Conservation (phyloP, 768 basidiomycete species). For the Tylopilus balloui region DNA sequence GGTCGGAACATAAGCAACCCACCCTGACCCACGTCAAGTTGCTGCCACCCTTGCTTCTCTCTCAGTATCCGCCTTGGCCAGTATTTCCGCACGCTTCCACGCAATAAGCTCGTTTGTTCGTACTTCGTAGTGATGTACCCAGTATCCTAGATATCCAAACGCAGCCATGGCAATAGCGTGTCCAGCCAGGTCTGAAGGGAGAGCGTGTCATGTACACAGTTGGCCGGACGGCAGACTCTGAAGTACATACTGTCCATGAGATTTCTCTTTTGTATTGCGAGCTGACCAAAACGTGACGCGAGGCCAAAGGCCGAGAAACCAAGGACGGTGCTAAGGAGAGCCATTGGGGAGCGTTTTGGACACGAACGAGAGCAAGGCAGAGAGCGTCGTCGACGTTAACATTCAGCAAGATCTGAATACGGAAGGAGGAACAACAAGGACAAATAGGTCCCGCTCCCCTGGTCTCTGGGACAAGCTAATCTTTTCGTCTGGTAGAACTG, state of each 20-base stretch:
- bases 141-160: constrained; percentile 75
- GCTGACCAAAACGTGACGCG: constrained; percentile 77
- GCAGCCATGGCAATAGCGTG: constrained; percentile 64
- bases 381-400: constrained; percentile 7
- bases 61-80: constrained; percentile 36
- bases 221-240: background rate
- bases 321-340: constrained; percentile 63
- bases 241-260: constrained; percentile 67
- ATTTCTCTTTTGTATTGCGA: constrained; percentile 78
- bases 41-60: constrained; percentile 14
- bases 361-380: constrained; percentile 4
- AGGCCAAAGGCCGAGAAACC: constrained; percentile 83
- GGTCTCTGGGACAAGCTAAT: background rate
- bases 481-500: background rate
- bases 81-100: constrained; percentile 60
- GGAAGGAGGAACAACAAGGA: constrained; percentile 20
- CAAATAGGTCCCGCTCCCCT: constrained; percentile 20
- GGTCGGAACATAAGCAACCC: background rate
- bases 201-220: background rate
- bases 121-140: constrained; percentile 62
- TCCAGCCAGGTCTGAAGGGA: constrained; percentile 58
- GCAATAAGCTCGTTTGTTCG: constrained; percentile 58
- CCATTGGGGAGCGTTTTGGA: constrained; percentile 37
- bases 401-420: constrained; percentile 4
- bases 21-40: constrained; percentile 16